Base-by-base conservation (phyloP, 1,284 basidiomycete genomes). In the Mrakiaceae sp. region DNA sequence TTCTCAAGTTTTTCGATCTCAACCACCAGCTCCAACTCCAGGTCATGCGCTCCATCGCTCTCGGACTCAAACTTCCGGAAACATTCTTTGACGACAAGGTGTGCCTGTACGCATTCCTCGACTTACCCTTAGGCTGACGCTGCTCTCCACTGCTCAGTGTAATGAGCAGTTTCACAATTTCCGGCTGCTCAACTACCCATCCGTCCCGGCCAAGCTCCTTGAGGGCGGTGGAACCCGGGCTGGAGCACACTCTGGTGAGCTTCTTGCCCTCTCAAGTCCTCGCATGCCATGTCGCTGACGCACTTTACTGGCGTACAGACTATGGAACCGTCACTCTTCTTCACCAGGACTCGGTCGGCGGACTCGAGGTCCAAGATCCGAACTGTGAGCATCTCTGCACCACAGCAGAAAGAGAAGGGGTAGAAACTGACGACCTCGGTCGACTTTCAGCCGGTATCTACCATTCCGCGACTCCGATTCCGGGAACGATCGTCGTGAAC, bases 311-410 rank as follows among this genome's bases (percentile, higher is more conserved):
- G 27, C 27, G 2, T 27, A 27, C 70, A 82, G 88, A 90, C 74
- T 92, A 91, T 70, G 90, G 90, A 4, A 87, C 87, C 14, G 75
- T 90, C 70, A 91, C 90, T 0, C 77, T 93, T 16, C 79, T 93
- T 7, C 92, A 91, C 78, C 90, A 92, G 75, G 89, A 90, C 72
- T 68, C 85, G 80, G 84, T 92, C 60, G 90, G 90, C 14, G 90
- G 90, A 0, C 78, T 93, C 12, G 86, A 93, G 72, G 88, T 90
- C 0, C 83, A 86, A 71, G 87, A 88, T 70, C 87, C 87, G 10
- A 83, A 85, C 69, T 27, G 27, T 27, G 27, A 27, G 27, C 27
- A 27, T 27, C 27, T 27, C 27, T 27, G 27, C 27, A 87, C 86
- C 2, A 82, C n/a, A 11, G 49, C 11, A 51, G 49, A n/a, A n/a